Percentiles rank a stretch among this genome's conserved stretches.
Conservation (phyloP, 2,329 filamentous ascomycete genomes). For the Seiridium unicorne region DNA sequence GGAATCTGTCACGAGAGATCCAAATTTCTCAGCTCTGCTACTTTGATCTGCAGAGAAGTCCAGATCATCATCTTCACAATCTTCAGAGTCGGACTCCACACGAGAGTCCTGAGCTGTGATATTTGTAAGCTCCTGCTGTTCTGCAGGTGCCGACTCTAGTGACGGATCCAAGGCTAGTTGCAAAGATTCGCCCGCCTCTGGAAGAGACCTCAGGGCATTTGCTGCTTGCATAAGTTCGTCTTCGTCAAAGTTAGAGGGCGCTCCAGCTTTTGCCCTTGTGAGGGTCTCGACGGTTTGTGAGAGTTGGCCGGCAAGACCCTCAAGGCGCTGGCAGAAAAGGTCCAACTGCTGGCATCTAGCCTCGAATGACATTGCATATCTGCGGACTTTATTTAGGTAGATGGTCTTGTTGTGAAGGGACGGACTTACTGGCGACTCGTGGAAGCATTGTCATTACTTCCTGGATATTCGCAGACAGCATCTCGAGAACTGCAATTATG, state of each 20-base stretch:
- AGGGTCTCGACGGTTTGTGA: constrained; percentile 1
- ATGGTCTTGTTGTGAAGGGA: not conserved
- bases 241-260: not conserved
- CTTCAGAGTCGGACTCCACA: constrained; percentile 1
- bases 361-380: constrained; percentile 2
- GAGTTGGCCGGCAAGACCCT: constrained; percentile 1
- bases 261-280: not conserved
- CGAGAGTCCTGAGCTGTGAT: not conserved
- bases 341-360: constrained; percentile 1
- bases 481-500: constrained; percentile 5
- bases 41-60: not conserved
- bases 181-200: not conserved
- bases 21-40: not conserved
- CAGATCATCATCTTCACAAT: not conserved
- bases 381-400: not conserved
- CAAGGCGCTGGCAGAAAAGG: constrained; percentile 1
- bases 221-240: not conserved
- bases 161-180: not conserved
- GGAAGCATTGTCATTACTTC: constrained; percentile 5
- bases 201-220: not conserved
- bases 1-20: not conserved
- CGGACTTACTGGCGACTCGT: constrained; percentile 3
- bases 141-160: not conserved
- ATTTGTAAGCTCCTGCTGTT: not conserved
- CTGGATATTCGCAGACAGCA: constrained; percentile 1